Percentiles rank a stretch among this genome's conserved stretches.
These are phyloP conservation scores for Rhizopogon vinicolor DNA, from an alignment of 768 basidiomycete species.

Conservation along the genomic window DNA sequence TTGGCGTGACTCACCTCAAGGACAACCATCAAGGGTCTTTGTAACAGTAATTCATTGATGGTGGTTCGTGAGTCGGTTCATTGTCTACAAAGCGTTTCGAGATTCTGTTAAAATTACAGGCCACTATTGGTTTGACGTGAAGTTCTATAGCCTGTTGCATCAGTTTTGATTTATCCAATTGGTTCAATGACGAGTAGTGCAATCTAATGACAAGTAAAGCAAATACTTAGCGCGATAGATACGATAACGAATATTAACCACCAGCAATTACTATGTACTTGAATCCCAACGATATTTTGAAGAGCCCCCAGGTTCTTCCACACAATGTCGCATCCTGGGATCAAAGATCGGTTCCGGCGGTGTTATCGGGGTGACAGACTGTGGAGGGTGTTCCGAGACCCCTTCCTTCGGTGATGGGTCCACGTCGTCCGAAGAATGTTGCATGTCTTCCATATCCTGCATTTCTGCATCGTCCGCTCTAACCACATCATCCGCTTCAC, in stretches of 20 bases:
- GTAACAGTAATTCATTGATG: too few species aligned
- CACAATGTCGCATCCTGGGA: constrained; percentile 26
- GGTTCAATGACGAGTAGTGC: neutral
- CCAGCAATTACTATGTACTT: neutral
- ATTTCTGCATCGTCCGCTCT: constrained; percentile 13
- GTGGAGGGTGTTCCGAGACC: constrained; percentile 20
- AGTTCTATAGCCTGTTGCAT: neutral
- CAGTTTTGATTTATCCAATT: neutral
- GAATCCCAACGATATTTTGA: constrained; percentile 8
- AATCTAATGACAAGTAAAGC: neutral
- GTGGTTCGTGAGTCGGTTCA: too few species aligned
- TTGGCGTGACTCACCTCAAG: too few species aligned
- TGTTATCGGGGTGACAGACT: constrained; percentile 27
- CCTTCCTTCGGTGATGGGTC: constrained; percentile 31
- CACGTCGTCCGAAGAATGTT: constrained; percentile 24
- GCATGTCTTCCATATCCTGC: constrained; percentile 14
- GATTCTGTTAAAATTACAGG: too few species aligned
- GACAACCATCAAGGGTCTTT: too few species aligned
- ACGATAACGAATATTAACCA: neutral
- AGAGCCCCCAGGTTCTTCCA: constrained; percentile 24
- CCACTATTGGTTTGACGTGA: too few species aligned
- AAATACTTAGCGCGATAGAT: neutral
- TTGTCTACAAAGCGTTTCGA: too few species aligned
- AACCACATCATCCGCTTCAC: constrained; percentile 22
- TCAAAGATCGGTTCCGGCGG: constrained; percentile 23